Base-by-base conservation (phyloP, 2,329 filamentous ascomycete genomes). In the Colletotrichum acutatum region DNA sequence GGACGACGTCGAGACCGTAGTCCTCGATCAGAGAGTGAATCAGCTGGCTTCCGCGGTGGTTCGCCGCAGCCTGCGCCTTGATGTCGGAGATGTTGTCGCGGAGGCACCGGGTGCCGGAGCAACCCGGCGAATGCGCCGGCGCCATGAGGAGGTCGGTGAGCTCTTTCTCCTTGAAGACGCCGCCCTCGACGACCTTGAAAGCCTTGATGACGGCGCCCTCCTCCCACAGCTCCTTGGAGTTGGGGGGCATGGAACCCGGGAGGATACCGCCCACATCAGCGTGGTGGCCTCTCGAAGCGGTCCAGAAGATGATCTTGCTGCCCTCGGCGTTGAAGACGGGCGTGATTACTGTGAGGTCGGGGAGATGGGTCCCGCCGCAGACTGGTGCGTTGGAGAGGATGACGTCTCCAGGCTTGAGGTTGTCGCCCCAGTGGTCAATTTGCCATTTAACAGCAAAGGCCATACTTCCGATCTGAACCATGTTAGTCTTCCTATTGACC, bases 21-120 rank as follows among this genome's bases (percentile, higher is more conserved):
- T 96, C 93, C 30, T 89, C 87, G 75, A 95, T 94, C 1, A 96
- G 84, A 0, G 88, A 86, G 56, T 87, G 89, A 75, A 95, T 94
- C 22, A 96, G 85, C 53, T 90, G 90, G 77, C 96, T 96, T 9
- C 95, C 95, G 77, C 95, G 95, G 77, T 95, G 92, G 78, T 97
- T 97, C 14, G 94, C 94, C 0, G 95, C 94, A 14, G 97, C 92
- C 79, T 97, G 94, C 0, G 95, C 95, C 81, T 95, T 95, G 53
- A 97, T 86, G 79, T 97, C 95, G 65, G 94, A 95, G 75, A 97
- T 86, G 79, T 97, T 97, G 81, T 97, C 95, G 11, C 90, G 91
- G 1, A 97, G 85, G 79, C 94, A 95, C 56, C 94, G 86, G 0
- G 94, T 95, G 2, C 94, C 94, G 66, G 90, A 92, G 83, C 94